Conservation (phyloP, 2,329 filamentous ascomycete species). For the Scopulariopsis brevicaulis region DNA sequence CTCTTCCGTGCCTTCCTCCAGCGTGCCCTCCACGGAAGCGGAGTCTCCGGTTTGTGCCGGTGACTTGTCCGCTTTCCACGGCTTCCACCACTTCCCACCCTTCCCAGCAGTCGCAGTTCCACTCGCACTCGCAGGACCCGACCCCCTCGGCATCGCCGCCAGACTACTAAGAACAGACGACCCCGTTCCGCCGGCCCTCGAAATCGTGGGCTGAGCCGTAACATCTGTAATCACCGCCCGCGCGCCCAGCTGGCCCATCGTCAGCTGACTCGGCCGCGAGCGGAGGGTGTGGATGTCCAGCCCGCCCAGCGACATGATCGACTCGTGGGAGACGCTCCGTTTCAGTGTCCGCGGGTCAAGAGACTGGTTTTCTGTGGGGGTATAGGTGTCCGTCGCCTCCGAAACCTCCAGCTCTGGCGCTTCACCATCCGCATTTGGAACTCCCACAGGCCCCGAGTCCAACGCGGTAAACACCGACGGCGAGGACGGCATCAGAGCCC, state of each 20-base stretch:
- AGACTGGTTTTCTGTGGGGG: conserved; percentile 14
- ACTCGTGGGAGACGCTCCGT: conserved; percentile 70
- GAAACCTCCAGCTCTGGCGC: background rate
- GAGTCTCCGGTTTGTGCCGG: background rate
- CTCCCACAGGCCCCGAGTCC: background rate
- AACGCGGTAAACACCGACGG: background rate
- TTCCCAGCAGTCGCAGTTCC: background rate
- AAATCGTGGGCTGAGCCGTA: conserved; percentile 47
- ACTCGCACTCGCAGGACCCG: conserved; percentile 9
- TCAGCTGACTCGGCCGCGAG: conserved; percentile 64
- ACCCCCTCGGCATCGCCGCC: conserved; percentile 20
- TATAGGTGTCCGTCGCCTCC: conserved; percentile 8
- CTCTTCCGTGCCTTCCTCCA: background rate
- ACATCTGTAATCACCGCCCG: conserved; percentile 48
- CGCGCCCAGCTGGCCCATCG: conserved; percentile 39
- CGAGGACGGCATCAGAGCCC: background rate
- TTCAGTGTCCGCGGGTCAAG: conserved; percentile 37
- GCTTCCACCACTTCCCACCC: background rate
- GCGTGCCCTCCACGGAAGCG: background rate
- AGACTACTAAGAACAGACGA: conserved; percentile 46
- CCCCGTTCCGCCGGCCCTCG: conserved; percentile 32
- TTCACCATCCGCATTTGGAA: background rate
- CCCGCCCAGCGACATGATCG: conserved; percentile 77
- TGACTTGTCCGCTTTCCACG: background rate
- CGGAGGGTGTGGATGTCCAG: conserved; percentile 83